Evolutionary conservation across 2,329 filamentous ascomycete genomes (phyloP).

Genomic region (Aspergillus novofumigatus): DNA sequence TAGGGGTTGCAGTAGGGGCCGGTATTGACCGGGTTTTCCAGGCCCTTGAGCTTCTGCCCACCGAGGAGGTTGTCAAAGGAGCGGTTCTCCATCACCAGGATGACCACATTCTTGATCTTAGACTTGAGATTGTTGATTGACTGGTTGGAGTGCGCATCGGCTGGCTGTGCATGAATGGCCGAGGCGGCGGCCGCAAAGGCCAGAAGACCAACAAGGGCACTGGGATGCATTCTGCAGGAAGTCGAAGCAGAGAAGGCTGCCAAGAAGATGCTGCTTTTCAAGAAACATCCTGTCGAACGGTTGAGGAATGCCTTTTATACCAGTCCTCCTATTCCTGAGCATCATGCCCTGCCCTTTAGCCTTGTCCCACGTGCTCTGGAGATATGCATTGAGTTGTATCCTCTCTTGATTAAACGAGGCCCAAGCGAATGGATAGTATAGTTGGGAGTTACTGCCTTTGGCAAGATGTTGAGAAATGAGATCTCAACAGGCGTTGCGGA

Average conservation of each 20-base stretch:
- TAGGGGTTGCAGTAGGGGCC: slow-evolving; percentile 42
- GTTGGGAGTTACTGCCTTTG: no score
- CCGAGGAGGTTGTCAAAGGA: slow-evolving; percentile 45
- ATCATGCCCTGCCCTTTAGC: not conserved
- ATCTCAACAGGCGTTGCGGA: not conserved
- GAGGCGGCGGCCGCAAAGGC: slow-evolving; percentile 17
- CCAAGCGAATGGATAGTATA: no score
- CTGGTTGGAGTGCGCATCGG: slow-evolving; percentile 4
- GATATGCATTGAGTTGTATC: not conserved
- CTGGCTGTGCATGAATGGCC: slow-evolving; percentile 10
- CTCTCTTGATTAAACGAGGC: not conserved
- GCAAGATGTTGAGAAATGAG: no score
- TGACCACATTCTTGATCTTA: slow-evolving; percentile 37
- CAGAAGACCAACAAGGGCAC: slow-evolving; percentile 21
- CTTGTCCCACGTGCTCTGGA: not conserved
- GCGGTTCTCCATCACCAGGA: slow-evolving; percentile 42
- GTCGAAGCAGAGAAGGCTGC: not conserved
- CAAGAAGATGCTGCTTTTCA: not conserved
- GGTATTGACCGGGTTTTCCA: slow-evolving; percentile 42
- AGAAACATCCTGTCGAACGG: not conserved
- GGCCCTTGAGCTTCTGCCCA: slow-evolving; percentile 35
- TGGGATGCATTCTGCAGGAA: slow-evolving; percentile 17
- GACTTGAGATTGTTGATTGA: slow-evolving; percentile 19
- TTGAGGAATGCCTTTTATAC: not conserved
- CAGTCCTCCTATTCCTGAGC: not conserved